These are phyloP conservation scores for Lumnitzera littorea DNA, from an alignment of 345 rosid genomes.

Conservation along the genomic window DNA sequence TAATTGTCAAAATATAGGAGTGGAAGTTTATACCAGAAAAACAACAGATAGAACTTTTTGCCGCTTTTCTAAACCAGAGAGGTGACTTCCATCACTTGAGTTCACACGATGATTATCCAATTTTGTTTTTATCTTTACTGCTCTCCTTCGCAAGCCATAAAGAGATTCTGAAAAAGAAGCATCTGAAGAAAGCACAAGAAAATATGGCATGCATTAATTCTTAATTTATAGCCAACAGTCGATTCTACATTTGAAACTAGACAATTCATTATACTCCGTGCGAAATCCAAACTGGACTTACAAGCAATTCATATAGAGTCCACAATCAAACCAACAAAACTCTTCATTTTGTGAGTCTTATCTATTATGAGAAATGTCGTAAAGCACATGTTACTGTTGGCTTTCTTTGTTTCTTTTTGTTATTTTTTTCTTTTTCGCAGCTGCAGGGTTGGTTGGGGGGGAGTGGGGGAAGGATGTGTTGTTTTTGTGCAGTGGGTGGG, in stretches of 20 bases:
- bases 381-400: too few species aligned
- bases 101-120: slow-evolving; percentile 34
- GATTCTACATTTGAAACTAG: too few species aligned
- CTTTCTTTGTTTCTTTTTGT: too few species aligned
- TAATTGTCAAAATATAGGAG: slow-evolving; percentile 4
- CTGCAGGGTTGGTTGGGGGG: too few species aligned
- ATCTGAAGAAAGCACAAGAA: slow-evolving; percentile 38
- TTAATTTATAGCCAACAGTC: neutral
- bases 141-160: slow-evolving; percentile 92
- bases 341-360: too few species aligned
- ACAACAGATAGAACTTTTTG: slow-evolving; percentile 86
- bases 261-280: neutral
- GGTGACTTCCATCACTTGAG: slow-evolving; percentile 42
- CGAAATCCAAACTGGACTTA: too few species aligned
- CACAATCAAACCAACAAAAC: too few species aligned
- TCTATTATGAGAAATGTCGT: too few species aligned
- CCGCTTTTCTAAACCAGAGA: slow-evolving; percentile 65
- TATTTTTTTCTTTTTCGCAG: too few species aligned
- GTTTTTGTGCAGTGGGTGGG: too few species aligned
- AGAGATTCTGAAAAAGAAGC: slow-evolving; percentile 94
- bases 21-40: slow-evolving; percentile 58
- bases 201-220: neutral
- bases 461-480: too few species aligned
- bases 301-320: too few species aligned
- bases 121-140: slow-evolving; percentile 45